phyloP scores from a whole-genome alignment of 2,329 filamentous ascomycete genomes.

The Aspergillus felis region DNA sequence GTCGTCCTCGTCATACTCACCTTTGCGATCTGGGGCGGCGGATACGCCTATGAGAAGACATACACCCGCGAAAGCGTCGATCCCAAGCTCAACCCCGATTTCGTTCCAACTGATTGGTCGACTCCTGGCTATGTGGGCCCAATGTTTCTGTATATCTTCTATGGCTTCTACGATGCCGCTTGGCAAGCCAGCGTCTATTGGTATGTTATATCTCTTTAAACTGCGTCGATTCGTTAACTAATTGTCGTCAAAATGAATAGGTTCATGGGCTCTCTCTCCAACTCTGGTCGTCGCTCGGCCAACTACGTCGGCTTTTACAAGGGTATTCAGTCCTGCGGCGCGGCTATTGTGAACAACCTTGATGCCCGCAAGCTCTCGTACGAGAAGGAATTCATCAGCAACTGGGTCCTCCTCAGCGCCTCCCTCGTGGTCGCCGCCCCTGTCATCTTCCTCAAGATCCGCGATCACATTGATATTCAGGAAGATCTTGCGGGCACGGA shows the following conservation, averaged over 20 bases:
- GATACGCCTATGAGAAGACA: slow-evolving; percentile 67
- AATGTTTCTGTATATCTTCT: slow-evolving; percentile 86
- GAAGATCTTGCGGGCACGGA: slow-evolving; percentile 78
- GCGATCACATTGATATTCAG: slow-evolving; percentile 69
- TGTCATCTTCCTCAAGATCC: slow-evolving; percentile 70
- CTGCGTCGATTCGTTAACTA: not conserved
- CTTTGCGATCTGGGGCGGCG: slow-evolving; percentile 75
- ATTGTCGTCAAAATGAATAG: slow-evolving; percentile 33
- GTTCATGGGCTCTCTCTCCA: slow-evolving; percentile 87
- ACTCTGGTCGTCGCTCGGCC: slow-evolving; percentile 84
- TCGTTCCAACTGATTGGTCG: slow-evolving; percentile 57
- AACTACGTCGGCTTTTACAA: slow-evolving; percentile 90
- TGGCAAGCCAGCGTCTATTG: slow-evolving; percentile 92
- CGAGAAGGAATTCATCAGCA: slow-evolving; percentile 65
- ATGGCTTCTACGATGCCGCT: slow-evolving; percentile 78
- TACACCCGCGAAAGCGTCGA: slow-evolving; percentile 46
- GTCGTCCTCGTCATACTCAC: slow-evolving; percentile 61
- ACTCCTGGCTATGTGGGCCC: slow-evolving; percentile 65
- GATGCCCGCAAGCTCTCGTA: slow-evolving; percentile 60
- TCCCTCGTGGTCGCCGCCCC: slow-evolving; percentile 69
- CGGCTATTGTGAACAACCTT: slow-evolving; percentile 58
- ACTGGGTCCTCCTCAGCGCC: slow-evolving; percentile 68
- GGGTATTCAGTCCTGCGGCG: slow-evolving; percentile 76
- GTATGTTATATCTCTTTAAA: slow-evolving; percentile 39
- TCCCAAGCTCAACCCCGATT: slow-evolving; percentile 13